These are phyloP conservation scores for Boletus bicolor DNA, from an alignment of 768 basidiomycete species.

Conservation along the genomic window DNA sequence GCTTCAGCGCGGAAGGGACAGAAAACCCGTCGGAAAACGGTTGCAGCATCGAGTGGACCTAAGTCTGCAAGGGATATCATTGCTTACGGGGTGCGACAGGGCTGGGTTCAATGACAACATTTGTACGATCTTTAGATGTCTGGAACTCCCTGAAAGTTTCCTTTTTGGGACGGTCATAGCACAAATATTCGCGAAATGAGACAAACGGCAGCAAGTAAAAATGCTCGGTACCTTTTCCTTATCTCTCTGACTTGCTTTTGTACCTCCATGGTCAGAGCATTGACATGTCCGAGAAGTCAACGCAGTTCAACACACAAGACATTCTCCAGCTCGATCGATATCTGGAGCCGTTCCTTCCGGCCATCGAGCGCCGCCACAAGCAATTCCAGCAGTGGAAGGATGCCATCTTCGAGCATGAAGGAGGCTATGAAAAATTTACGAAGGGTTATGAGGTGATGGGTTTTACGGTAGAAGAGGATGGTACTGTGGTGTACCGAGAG, in stretches of 20 bases:
- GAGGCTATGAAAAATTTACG: slow-evolving; percentile 73
- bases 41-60: slow-evolving; percentile 15
- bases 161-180: slow-evolving; percentile 9
- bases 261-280: not conserved
- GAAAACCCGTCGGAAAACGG: slow-evolving; percentile 37
- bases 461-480: slow-evolving; percentile 64
- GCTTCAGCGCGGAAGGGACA: slow-evolving; percentile 32
- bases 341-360: slow-evolving; percentile 68
- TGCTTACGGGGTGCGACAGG: slow-evolving; percentile 53
- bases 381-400: slow-evolving; percentile 73
- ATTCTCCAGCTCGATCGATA: slow-evolving; percentile 67
- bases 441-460: slow-evolving; percentile 61
- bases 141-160: slow-evolving; percentile 4
- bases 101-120: slow-evolving; percentile 49
- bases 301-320: slow-evolving; percentile 50
- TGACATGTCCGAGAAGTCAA: slow-evolving; percentile 41
- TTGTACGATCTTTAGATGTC: not conserved
- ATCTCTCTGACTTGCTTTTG: slow-evolving; percentile 1
- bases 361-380: slow-evolving; percentile 67
- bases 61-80: slow-evolving; percentile 60
- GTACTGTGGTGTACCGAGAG: slow-evolving; percentile 81
- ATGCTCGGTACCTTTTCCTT: slow-evolving; percentile 3
- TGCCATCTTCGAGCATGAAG: slow-evolving; percentile 72
- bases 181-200: not conserved
- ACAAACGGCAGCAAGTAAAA: slow-evolving; percentile 4